Conservation (phyloP, 805 yeast genomes). For the Metschnikowia koreensis region DNA sequence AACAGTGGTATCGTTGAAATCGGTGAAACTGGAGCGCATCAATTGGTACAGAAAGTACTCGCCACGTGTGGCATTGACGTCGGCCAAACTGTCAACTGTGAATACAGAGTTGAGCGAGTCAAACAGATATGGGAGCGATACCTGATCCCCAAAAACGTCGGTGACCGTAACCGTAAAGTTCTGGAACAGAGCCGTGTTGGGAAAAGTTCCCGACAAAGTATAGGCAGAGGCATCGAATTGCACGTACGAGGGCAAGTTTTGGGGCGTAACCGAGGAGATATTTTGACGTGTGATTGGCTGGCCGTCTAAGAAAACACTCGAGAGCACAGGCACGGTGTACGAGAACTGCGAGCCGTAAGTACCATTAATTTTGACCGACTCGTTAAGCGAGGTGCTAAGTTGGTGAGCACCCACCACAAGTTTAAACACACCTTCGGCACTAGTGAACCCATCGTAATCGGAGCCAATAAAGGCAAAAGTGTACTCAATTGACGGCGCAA, state of each 20-base stretch:
- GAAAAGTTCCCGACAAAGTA: constrained; percentile 56
- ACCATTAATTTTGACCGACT: constrained; percentile 60
- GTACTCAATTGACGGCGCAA: constrained; percentile 82
- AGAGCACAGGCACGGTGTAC: constrained; percentile 58
- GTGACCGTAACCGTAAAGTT: constrained; percentile 54
- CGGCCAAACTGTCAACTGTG: constrained; percentile 49
- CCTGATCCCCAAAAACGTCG: constrained; percentile 61
- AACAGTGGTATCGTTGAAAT: constrained; percentile 48
- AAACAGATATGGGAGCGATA: constrained; percentile 56
- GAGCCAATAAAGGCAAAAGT: constrained; percentile 74
- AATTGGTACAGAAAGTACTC: constrained; percentile 57
- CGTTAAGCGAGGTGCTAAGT: constrained; percentile 63
- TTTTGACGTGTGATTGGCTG: constrained; percentile 44
- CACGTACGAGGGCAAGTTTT: constrained; percentile 63
- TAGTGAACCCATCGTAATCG: constrained; percentile 72
- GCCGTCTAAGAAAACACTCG: constrained; percentile 66
- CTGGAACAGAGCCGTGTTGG: constrained; percentile 40
- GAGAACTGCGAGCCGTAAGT: constrained; percentile 57
- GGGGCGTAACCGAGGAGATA: constrained; percentile 49
- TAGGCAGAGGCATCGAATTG: constrained; percentile 37
- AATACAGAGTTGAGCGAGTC: constrained; percentile 56
- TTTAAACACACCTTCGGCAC: constrained; percentile 65
- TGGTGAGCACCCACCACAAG: constrained; percentile 87
- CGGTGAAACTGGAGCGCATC: constrained; percentile 54
- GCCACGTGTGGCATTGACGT: constrained; percentile 68